phyloP scores from a whole-genome alignment of 1,284 basidiomycete species.

The Tilletia setariae region DNA sequence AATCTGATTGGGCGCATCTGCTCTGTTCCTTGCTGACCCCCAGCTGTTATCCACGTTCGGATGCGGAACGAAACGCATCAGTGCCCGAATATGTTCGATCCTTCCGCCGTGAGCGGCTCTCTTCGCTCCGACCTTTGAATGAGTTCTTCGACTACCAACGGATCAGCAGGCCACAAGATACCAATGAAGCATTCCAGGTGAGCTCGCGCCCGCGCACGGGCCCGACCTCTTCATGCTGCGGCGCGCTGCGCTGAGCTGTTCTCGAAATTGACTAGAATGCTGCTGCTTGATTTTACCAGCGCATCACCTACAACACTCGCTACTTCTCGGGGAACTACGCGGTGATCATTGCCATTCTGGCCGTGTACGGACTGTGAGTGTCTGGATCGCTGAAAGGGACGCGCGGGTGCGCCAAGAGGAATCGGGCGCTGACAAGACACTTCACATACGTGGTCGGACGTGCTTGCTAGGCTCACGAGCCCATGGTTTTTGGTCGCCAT shows the following conservation, averaged over 20 bases:
- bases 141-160: constrained; percentile 76
- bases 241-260: background rate
- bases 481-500: constrained; percentile 76
- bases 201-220: constrained; percentile 42
- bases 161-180: constrained; percentile 68
- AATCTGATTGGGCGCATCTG: background rate
- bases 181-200: constrained; percentile 60
- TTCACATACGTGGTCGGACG: too few relatives aligned
- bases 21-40: background rate
- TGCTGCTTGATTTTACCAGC: constrained; percentile 38
- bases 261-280: background rate
- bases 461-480: constrained; percentile 64
- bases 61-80: constrained; percentile 3
- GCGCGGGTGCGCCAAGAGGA: background rate
- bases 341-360: constrained; percentile 73
- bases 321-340: constrained; percentile 68
- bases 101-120: constrained; percentile 71
- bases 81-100: constrained; percentile 41
- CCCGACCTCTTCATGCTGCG: background rate
- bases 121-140: constrained; percentile 70
- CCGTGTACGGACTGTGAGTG: constrained; percentile 82
- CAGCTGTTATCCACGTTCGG: background rate
- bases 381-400: background rate
- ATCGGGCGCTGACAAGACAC: too few relatives aligned
- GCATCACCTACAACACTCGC: constrained; percentile 85